These are phyloP conservation scores for Lachnellula cervina DNA, from an alignment of 2,329 filamentous ascomycete genomes.

Conservation along the genomic window DNA sequence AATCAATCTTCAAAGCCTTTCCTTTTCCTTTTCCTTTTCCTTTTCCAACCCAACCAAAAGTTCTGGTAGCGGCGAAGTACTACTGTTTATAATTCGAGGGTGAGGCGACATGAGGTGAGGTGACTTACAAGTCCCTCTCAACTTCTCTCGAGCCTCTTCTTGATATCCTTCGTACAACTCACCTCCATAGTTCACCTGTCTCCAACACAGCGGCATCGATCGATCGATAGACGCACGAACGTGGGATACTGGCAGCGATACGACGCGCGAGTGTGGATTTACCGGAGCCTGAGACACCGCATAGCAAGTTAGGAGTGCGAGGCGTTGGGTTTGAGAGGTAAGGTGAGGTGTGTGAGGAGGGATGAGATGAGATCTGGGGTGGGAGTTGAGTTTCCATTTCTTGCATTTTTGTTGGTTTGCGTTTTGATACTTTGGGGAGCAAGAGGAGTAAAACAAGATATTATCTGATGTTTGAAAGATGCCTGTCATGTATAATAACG, in stretches of 20 bases:
- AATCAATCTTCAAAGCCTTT: background rate
- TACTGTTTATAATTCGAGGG: too few relatives aligned
- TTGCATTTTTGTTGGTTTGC: background rate
- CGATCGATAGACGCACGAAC: background rate
- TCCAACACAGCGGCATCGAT: background rate
- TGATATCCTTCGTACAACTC: background rate
- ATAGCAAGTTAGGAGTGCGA: background rate
- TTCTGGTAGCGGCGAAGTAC: too few relatives aligned
- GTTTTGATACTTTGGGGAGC: background rate
- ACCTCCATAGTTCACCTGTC: background rate
- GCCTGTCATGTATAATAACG: background rate
- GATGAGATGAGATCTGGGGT: background rate
- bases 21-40: too few relatives aligned
- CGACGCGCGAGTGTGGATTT: constrained; percentile 3
- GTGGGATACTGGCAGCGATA: background rate
- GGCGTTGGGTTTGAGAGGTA: background rate
- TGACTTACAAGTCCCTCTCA: background rate
- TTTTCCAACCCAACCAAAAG: too few relatives aligned
- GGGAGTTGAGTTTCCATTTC: background rate
- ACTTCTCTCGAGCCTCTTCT: background rate
- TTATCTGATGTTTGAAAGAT: background rate
- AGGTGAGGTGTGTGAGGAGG: background rate
- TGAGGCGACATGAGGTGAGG: too few relatives aligned
- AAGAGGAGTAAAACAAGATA: background rate
- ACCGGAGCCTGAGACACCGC: background rate